Conservation (phyloP, 495 filamentous ascomycete genomes). For the Daldinia decipiens region DNA sequence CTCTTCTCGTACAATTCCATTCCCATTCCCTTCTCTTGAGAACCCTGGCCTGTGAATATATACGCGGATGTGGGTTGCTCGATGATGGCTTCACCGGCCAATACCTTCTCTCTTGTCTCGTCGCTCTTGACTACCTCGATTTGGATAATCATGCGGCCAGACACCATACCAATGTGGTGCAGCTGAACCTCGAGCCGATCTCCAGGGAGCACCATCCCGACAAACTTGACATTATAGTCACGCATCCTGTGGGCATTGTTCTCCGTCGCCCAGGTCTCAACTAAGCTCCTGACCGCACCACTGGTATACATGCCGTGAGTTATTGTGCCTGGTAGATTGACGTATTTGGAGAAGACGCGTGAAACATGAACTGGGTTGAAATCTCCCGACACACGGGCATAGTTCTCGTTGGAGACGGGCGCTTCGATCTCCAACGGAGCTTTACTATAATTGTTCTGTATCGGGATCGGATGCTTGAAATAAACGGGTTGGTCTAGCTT, state of each 20-base stretch:
- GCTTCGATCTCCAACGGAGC: slow-evolving; percentile 78
- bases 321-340: slow-evolving; percentile 84
- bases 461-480: slow-evolving; percentile 86
- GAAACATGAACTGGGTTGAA: slow-evolving; percentile 93
- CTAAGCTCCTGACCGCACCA: slow-evolving; percentile 83
- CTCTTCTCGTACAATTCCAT: slow-evolving; percentile 90
- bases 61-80: slow-evolving; percentile 88
- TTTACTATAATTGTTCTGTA: slow-evolving; percentile 71
- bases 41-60: slow-evolving; percentile 89
- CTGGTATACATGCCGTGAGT: slow-evolving; percentile 94
- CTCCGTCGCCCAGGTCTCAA: slow-evolving; percentile 93
- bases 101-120: slow-evolving; percentile 83
- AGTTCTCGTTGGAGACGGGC: slow-evolving; percentile 86
- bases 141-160: slow-evolving; percentile 88
- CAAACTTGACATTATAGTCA: slow-evolving; percentile 82
- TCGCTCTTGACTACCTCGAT: slow-evolving; percentile 78
- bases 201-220: slow-evolving; percentile 89
- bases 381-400: slow-evolving; percentile 86
- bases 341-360: slow-evolving; percentile 83
- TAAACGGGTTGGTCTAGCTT: slow-evolving; percentile 87
- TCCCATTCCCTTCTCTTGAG: slow-evolving; percentile 92
- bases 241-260: slow-evolving; percentile 88
- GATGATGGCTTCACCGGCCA: slow-evolving; percentile 85
- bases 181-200: slow-evolving; percentile 84
- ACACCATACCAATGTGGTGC: slow-evolving; percentile 87